Percentiles rank a stretch among this genome's conserved stretches.
Evolutionary conservation across 805 yeast genomes (phyloP).

Genomic region (Cyberlindnera xishuangbannaensis): DNA sequence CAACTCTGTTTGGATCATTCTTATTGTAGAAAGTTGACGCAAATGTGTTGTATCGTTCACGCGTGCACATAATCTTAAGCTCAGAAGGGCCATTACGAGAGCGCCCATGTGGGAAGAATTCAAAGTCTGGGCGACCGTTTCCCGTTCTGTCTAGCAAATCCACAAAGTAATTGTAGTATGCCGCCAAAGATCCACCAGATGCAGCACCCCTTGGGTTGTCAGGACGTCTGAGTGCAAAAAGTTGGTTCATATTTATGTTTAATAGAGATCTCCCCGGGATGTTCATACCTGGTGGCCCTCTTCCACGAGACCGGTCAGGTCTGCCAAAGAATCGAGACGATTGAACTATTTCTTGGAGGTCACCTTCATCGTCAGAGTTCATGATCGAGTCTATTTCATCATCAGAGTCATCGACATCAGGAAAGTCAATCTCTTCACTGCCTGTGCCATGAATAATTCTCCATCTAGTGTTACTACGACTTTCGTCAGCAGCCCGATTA

Average conservation of each 20-base stretch:
- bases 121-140: constrained; percentile 2
- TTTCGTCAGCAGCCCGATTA: constrained; percentile 1
- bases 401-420: constrained; percentile 15
- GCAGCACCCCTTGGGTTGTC: too few relatives aligned
- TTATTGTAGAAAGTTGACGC: constrained; percentile 45
- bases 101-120: constrained; percentile 6
- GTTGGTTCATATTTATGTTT: constrained; percentile 3
- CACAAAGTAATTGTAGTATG: constrained; percentile 11
- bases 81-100: constrained; percentile 9
- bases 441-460: constrained; percentile 20
- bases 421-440: constrained; percentile 15
- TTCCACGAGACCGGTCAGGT: constrained; percentile 15
- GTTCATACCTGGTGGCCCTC: constrained; percentile 23
- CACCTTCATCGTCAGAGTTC: constrained; percentile 19
- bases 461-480: constrained; percentile 3
- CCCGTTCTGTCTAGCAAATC: constrained; percentile 8
- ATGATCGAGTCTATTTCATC: too few relatives aligned
- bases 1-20: constrained; percentile 30
- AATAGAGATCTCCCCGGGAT: background rate
- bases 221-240: constrained; percentile 2
- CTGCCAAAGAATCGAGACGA: constrained; percentile 1
- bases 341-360: constrained; percentile 4
- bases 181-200: constrained; percentile 1
- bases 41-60: constrained; percentile 65
- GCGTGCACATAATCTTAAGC: constrained; percentile 36